Evolutionary conservation across 116 monocot genomes (phyloP).

Genomic region (Cymodocea nodosa): DNA sequence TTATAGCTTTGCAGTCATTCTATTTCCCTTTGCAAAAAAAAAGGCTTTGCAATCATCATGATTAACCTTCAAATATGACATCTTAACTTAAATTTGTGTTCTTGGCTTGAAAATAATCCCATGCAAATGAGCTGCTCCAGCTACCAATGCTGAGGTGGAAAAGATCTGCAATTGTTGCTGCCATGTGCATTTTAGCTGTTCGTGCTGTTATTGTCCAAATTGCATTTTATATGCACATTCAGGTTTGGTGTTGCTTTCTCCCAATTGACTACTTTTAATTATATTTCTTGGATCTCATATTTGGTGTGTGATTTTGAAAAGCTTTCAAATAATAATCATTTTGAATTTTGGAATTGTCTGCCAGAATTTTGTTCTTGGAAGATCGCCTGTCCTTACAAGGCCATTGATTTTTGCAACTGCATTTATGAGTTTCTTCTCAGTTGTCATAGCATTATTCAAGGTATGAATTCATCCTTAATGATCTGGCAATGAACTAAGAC

Average conservation of each 20-base stretch:
- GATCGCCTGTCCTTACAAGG: conserved; percentile 54
- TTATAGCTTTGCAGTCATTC: no score
- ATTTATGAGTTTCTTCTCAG: conserved; percentile 98
- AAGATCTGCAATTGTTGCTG: conserved; percentile 86
- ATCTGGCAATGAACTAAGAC: no score
- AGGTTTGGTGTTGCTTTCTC: conserved; percentile 31
- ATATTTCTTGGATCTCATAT: background rate
- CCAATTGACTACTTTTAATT: background rate
- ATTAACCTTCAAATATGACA: no score
- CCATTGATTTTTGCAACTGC: conserved; percentile 92
- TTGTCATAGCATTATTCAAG: conserved; percentile 99
- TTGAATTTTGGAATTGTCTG: conserved; percentile 3
- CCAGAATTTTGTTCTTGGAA: conserved; percentile 85
- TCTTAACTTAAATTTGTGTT: no score
- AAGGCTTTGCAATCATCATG: no score
- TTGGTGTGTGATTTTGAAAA: background rate
- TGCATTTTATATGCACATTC: conserved; percentile 91
- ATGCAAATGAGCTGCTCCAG: conserved; percentile 20
- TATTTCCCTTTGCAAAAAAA: no score
- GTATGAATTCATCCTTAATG: conserved; percentile 16
- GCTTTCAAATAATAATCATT: background rate
- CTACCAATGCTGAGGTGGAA: conserved; percentile 93
- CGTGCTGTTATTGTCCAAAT: conserved; percentile 97
- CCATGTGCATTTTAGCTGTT: conserved; percentile 80
- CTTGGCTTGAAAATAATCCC: background rate